phyloP scores from a whole-genome alignment of 805 yeast genomes.

The Priceomyces haplophilus region DNA sequence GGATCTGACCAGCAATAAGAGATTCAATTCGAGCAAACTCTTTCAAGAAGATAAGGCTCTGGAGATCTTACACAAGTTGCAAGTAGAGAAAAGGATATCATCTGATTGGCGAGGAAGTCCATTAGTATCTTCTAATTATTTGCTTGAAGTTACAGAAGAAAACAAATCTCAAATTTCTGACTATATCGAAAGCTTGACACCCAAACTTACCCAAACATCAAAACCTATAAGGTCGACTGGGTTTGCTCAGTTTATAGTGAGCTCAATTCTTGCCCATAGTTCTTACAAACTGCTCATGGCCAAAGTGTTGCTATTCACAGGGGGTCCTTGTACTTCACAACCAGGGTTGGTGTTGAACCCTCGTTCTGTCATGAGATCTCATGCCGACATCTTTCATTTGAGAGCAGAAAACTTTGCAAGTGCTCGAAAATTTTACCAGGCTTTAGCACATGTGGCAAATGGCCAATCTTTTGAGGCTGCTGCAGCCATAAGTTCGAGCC shows the following conservation, averaged over 20 bases:
- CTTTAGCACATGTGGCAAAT: conserved; percentile 25
- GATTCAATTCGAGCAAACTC: conserved; percentile 3
- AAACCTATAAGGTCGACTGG: conserved; percentile 38
- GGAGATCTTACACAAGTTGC: conserved; percentile 4
- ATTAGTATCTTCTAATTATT: conserved; percentile 8
- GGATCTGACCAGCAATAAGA: not conserved
- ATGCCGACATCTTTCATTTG: conserved; percentile 30
- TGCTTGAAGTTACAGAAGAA: conserved; percentile 8
- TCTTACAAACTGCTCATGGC: conserved; percentile 24
- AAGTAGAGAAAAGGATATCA: conserved; percentile 2
- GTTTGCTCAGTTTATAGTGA: conserved; percentile 25
- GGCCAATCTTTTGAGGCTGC: conserved; percentile 25
- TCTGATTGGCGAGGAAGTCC: conserved; percentile 11
- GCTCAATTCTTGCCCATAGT: conserved; percentile 18
- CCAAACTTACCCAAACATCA: conserved; percentile 22
- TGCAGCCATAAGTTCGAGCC: conserved; percentile 9
- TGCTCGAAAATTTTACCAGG: conserved; percentile 27
- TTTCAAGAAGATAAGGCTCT: conserved; percentile 5
- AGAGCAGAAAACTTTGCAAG: conserved; percentile 23
- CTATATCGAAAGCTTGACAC: conserved; percentile 15
- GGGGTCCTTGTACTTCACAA: conserved; percentile 38
- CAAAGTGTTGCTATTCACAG: conserved; percentile 26
- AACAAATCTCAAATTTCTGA: conserved; percentile 9
- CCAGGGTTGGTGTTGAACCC: conserved; percentile 34
- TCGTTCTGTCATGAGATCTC: conserved; percentile 28